Percentiles rank a stretch among this genome's conserved stretches.
Evolutionary conservation across 73 alveolate genomes (phyloP).

Genomic region (Uronychia binucleata): DNA sequence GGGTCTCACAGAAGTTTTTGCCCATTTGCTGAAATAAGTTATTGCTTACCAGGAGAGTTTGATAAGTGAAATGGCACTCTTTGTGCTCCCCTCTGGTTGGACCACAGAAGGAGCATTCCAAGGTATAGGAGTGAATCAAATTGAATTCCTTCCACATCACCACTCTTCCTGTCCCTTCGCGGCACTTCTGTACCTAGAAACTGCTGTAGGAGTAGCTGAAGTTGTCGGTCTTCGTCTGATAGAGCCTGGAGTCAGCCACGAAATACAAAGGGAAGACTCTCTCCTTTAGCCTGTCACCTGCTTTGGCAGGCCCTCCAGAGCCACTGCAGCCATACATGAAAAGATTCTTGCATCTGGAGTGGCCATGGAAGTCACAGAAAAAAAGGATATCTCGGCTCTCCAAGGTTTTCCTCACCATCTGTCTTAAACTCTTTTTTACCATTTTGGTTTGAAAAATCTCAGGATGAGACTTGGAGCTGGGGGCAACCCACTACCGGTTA

Average conservation of each 20-base stretch:
- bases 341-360: conserved; percentile 68
- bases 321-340: conserved; percentile 62
- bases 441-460: conserved; percentile 74
- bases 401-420: conserved; percentile 73
- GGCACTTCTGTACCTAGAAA: conserved; percentile 24
- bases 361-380: conserved; percentile 81
- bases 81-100: conserved; percentile 33
- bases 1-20: not conserved
- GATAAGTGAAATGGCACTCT: conserved; percentile 22
- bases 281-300: conserved; percentile 25
- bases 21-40: conserved; percentile 5
- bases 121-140: conserved; percentile 13
- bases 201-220: conserved; percentile 43
- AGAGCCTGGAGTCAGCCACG: not conserved
- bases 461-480: conserved; percentile 86
- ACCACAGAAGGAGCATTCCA: conserved; percentile 39
- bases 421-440: conserved; percentile 52
- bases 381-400: conserved; percentile 70
- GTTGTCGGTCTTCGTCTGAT: conserved; percentile 9
- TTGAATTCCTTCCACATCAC: conserved; percentile 46
- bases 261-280: conserved; percentile 23
- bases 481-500: conserved; percentile 92
- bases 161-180: conserved; percentile 39
- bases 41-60: not conserved
- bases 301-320: conserved; percentile 34